Evolutionary conservation across 2,329 filamentous ascomycete genomes (phyloP).

Genomic region (Cladosporium sp.): DNA sequence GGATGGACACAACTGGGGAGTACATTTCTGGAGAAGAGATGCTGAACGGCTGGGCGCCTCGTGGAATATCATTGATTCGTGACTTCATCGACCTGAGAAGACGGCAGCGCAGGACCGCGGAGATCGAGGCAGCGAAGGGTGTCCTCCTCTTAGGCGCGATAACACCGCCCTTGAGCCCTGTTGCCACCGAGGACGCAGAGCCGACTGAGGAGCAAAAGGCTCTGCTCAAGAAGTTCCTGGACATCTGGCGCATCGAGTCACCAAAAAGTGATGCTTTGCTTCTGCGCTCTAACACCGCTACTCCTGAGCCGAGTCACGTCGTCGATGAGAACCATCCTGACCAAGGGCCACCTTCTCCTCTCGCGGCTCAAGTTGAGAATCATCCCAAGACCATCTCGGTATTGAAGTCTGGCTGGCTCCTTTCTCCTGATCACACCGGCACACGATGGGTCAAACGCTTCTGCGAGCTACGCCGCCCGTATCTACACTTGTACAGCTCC

Average conservation of each 20-base stretch:
- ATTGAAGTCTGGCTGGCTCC: slow-evolving; percentile 82
- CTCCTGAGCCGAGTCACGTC: slow-evolving; percentile 62
- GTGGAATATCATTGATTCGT: slow-evolving; percentile 85
- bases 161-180: slow-evolving; percentile 48
- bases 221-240: slow-evolving; percentile 57
- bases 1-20: slow-evolving; percentile 90
- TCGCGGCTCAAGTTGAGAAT: slow-evolving; percentile 74
- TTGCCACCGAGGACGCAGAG: slow-evolving; percentile 21
- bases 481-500: slow-evolving; percentile 83
- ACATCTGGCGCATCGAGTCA: slow-evolving; percentile 60
- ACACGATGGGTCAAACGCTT: slow-evolving; percentile 89
- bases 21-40: slow-evolving; percentile 96
- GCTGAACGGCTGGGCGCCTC: slow-evolving; percentile 79
- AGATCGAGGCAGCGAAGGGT: slow-evolving; percentile 74
- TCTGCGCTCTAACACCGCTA: slow-evolving; percentile 58
- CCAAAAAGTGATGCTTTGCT: slow-evolving; percentile 49
- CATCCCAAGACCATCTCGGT: slow-evolving; percentile 72
- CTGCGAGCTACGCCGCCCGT: slow-evolving; percentile 86
- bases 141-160: slow-evolving; percentile 48
- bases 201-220: slow-evolving; percentile 38
- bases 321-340: slow-evolving; percentile 22
- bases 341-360: slow-evolving; percentile 56
- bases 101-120: slow-evolving; percentile 70
- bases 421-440: slow-evolving; percentile 74
- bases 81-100: slow-evolving; percentile 79